These are phyloP conservation scores for Cercospora sp. DNA, from an alignment of 2,329 filamentous ascomycete species.

Conservation along the genomic window DNA sequence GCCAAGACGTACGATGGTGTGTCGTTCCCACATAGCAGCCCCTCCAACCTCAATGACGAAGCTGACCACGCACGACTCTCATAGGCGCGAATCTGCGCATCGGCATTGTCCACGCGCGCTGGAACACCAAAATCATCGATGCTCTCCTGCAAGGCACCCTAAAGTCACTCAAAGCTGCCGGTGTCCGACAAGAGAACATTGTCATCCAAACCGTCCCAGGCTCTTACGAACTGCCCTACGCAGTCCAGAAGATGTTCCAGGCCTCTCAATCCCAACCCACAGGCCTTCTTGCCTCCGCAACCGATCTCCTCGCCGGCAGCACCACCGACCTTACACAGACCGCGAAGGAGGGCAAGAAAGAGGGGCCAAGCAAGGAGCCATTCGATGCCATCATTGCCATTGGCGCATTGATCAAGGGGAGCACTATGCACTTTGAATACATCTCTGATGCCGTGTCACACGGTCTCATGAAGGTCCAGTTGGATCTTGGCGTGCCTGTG, in stretches of 20 bases:
- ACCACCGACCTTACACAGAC: conserved; percentile 67
- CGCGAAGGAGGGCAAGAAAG: conserved; percentile 10
- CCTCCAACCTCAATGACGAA: conserved; percentile 1
- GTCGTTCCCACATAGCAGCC: conserved; percentile 22
- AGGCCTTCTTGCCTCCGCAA: conserved; percentile 65
- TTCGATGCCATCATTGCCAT: conserved; percentile 96
- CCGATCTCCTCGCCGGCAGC: conserved; percentile 70
- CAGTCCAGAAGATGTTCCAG: conserved; percentile 72
- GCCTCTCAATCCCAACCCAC: conserved; percentile 64
- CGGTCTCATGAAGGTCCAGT: conserved; percentile 89
- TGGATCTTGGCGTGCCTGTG: conserved; percentile 85
- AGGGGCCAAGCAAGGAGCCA: conserved; percentile 50
- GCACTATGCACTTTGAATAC: conserved; percentile 99
- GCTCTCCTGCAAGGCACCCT: conserved; percentile 79
- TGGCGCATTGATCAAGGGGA: conserved; percentile 95
- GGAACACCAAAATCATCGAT: conserved; percentile 88
- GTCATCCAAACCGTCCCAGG: conserved; percentile 87
- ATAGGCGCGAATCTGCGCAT: conserved; percentile 69
- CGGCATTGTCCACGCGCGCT: conserved; percentile 92
- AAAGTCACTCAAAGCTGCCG: conserved; percentile 72
- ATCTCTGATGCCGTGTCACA: conserved; percentile 89
- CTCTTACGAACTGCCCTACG: conserved; percentile 90
- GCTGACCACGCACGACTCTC: neutral
- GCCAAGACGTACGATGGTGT: conserved; percentile 59
- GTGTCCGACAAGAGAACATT: conserved; percentile 86